Percentiles rank a stretch among this genome's conserved stretches.
Conservation (phyloP, 495 filamentous ascomycete species). For the Melanomma pulvis-pyrius region DNA sequence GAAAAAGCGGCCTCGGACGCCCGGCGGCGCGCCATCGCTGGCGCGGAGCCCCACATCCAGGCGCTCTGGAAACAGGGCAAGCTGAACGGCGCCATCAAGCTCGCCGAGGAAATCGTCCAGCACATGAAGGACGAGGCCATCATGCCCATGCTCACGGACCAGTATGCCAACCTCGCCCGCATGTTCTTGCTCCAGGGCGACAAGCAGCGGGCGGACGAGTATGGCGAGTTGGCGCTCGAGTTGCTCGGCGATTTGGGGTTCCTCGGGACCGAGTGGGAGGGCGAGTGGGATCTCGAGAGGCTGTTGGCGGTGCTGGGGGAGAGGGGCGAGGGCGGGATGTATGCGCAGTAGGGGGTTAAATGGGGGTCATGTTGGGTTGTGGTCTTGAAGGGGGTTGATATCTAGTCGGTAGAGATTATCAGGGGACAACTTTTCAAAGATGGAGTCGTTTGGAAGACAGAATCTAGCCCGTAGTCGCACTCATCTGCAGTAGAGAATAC, state of each 20-base stretch:
- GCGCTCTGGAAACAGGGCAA: background rate
- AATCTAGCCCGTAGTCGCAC: too few relatives aligned
- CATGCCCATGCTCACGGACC: conserved; percentile 3
- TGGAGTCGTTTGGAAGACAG: too few relatives aligned
- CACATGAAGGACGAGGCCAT: conserved; percentile 18
- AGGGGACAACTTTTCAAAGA: too few relatives aligned
- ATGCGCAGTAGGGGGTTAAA: background rate
- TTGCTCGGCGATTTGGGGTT: conserved; percentile 14
- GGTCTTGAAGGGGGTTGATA: too few relatives aligned
- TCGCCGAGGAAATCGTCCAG: conserved; percentile 8
- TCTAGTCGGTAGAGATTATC: too few relatives aligned
- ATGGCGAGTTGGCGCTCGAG: background rate
- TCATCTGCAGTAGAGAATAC: too few relatives aligned
- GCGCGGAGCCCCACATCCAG: background rate
- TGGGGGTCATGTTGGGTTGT: too few relatives aligned
- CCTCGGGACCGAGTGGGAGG: conserved; percentile 14
- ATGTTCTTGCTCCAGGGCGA: conserved; percentile 4
- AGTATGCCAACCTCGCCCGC: conserved; percentile 18
- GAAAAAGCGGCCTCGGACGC: conserved; percentile 3
- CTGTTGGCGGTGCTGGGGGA: conserved; percentile 14
- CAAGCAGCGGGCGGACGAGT: conserved; percentile 10
- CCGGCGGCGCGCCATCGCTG: conserved; percentile 4
- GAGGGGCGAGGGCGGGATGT: background rate
- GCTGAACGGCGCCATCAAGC: background rate
- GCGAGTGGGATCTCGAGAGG: conserved; percentile 20